Base-by-base conservation (phyloP, 306 rosid species). In the Begonia peltatifolia region DNA sequence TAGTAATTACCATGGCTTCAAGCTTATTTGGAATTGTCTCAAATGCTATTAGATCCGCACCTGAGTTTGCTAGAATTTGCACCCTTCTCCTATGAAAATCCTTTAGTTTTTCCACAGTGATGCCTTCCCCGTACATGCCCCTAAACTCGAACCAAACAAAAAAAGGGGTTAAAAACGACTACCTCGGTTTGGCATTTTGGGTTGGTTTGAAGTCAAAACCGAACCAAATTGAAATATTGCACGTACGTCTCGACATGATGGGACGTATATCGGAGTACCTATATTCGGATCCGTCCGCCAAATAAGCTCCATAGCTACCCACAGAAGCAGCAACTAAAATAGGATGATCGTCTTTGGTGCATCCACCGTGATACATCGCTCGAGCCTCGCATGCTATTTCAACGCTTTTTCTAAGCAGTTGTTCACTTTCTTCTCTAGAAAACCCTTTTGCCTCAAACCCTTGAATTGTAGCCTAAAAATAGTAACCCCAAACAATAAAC, bases 221-320 rank as follows among this genome's bases (percentile, higher is more conserved):
- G 36, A 30, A 30, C 36, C 36, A 30, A 30, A 30, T 5, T 30
- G 36, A 30, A 30, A 30, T 30, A 30, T 30, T 30, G 36, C 6
- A 4, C 0, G 3, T 30, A 6, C 4, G 0, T 30, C 36, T 30
- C 36, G 36, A 30, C 7, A 6, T 4, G 36, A 3, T 30, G 6
- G 36, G 7, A 30, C n/a, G n/a, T n/a, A n/a, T n/a, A n/a, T n/a
- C 0, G 36, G 4, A 30, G 22, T 52, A 61, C 65, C 74, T 63
- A 50, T 70, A 67, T 16, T 62, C 76, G 35, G 79, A 73, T 17
- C 73, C 73, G 60, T 73, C 92, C 14, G 94, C 84, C 69, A 85
- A 75, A 70, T 78, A 82, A 16, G 97, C 95, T 0, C 94, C 97
- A 51, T 85, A 90, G 61, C 97, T 89, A 53, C 97, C 97, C 14